Conservation (phyloP, 78 protist species). For the Dictyostelium firmibasis region DNA sequence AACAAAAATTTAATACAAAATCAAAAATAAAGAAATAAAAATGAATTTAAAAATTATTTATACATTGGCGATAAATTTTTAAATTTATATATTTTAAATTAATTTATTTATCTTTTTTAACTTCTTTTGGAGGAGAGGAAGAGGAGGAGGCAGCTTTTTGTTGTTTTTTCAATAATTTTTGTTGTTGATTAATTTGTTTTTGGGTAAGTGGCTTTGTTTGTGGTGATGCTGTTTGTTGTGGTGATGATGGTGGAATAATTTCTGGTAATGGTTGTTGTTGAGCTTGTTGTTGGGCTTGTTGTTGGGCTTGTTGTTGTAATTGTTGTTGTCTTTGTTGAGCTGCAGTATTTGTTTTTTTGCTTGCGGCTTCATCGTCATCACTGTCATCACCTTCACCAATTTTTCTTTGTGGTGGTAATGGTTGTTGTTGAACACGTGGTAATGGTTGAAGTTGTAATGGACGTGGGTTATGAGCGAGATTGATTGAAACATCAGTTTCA, state of each 20-base stretch:
- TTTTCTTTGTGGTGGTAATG: background rate
- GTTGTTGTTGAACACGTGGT: background rate
- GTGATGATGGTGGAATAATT: background rate
- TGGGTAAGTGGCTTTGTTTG: background rate
- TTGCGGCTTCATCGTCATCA: background rate
- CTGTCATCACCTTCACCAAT: background rate
- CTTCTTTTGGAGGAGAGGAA: background rate
- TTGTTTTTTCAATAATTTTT: background rate
- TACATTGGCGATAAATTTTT: no score
- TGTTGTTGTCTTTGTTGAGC: background rate
- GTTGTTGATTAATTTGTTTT: slow-evolving; percentile 21
- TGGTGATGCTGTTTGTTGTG: background rate
- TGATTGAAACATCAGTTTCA: background rate
- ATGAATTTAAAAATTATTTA: no score
- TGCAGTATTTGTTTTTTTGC: background rate
- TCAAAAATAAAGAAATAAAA: no score
- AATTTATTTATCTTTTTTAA: background rate
- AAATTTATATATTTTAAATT: background rate
- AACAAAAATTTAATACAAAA: no score
- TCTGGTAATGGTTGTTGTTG: background rate
- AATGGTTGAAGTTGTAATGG: slow-evolving; percentile 23
- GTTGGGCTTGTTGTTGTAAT: background rate
- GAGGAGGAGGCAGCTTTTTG: background rate
- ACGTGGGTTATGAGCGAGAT: slow-evolving; percentile 26
- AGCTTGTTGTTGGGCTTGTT: background rate